Percentiles rank a stretch among this genome's conserved stretches.
phyloP scores from a whole-genome alignment of 139 green algal species.

The Micractinium sp. region DNA sequence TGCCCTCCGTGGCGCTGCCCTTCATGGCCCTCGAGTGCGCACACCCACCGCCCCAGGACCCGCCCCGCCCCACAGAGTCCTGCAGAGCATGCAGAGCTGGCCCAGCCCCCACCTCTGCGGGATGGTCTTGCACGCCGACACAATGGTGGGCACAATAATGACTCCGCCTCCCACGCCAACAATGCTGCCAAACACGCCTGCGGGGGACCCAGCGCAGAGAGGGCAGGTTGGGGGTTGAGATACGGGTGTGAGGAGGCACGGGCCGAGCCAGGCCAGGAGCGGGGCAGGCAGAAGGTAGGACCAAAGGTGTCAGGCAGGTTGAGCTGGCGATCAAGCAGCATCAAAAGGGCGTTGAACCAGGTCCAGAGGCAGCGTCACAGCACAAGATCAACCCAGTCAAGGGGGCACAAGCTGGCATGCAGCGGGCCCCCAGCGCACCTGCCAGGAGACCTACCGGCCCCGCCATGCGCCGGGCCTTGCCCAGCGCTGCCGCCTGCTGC shows the following conservation, averaged over 20 bases:
- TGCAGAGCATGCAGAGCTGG: background rate
- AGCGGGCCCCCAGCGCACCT: no score
- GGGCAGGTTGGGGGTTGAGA: background rate
- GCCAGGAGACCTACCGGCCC: conserved; percentile 14
- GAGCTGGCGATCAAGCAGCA: no score
- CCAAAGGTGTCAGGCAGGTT: background rate
- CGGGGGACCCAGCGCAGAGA: background rate
- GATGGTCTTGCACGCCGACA: conserved; percentile 63
- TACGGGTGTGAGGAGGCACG: no score
- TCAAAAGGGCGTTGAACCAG: background rate
- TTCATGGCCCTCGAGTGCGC: no score
- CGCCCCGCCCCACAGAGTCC: background rate
- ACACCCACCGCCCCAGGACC: background rate
- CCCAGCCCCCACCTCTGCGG: conserved; percentile 48
- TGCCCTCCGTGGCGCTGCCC: no score
- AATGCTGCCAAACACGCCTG: conserved; percentile 78
- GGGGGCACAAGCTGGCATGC: background rate
- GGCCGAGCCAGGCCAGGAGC: no score
- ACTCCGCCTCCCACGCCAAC: conserved; percentile 85
- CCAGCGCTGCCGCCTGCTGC: background rate
- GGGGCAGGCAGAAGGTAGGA: background rate
- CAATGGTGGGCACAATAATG: conserved; percentile 77
- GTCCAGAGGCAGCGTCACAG: no score
- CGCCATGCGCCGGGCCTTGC: conserved; percentile 19
- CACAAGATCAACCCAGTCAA: no score